These are phyloP conservation scores for Neurospora discreta DNA, from an alignment of 495 filamentous ascomycete genomes.

Conservation along the genomic window DNA sequence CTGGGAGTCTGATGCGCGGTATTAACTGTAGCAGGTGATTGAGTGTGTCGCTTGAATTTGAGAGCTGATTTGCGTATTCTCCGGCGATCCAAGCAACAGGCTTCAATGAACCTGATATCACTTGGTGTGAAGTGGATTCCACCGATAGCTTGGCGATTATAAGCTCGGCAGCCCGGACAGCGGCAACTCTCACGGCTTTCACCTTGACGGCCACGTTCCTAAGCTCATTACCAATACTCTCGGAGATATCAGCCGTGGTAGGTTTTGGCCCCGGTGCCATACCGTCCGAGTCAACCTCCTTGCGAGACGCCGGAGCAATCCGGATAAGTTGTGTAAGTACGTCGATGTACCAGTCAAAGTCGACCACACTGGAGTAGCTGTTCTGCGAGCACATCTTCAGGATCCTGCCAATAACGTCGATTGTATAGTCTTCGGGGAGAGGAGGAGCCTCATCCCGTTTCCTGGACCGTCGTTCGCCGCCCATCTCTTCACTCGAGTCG, in stretches of 20 bases:
- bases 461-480: conserved; percentile 26
- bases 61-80: conserved; percentile 67
- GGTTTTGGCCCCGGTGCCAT: conserved; percentile 24
- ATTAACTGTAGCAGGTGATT: conserved; percentile 62
- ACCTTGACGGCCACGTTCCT: conserved; percentile 90
- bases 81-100: conserved; percentile 75
- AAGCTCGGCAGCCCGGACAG: conserved; percentile 74
- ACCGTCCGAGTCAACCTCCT: conserved; percentile 18
- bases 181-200: conserved; percentile 60
- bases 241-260: conserved; percentile 42
- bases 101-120: conserved; percentile 50
- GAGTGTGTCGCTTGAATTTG: conserved; percentile 52
- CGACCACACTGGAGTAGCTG: conserved; percentile 71
- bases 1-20: conserved; percentile 40
- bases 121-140: conserved; percentile 28
- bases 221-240: conserved; percentile 70
- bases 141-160: conserved; percentile 42
- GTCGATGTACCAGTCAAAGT: conserved; percentile 96
- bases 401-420: conserved; percentile 67
- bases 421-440: conserved; percentile 72
- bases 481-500: conserved; percentile 51
- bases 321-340: conserved; percentile 71
- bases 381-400: conserved; percentile 84
- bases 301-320: conserved; percentile 46
- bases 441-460: conserved; percentile 26